A percentile compares a stretch with the other conserved stretches of the same genome.
phyloP scores from a whole-genome alignment of 495 filamentous ascomycete genomes.

The Penicillium canescens region DNA sequence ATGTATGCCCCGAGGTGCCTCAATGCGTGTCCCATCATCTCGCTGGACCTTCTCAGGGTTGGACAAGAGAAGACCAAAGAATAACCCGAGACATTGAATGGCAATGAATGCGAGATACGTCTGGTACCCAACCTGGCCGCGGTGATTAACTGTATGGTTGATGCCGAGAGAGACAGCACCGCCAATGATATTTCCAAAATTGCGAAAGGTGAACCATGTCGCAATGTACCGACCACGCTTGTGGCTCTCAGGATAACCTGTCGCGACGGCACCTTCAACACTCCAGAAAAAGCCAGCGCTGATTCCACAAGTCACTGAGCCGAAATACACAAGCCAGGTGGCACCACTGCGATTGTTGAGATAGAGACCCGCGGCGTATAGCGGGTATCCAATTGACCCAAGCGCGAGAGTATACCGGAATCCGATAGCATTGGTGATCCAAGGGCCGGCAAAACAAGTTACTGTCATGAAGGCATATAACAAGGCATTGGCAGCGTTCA shows the following conservation, averaged over 20 bases:
- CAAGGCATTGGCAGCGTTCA: conserved; percentile 57
- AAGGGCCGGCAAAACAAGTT: conserved; percentile 19
- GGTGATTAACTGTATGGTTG: conserved; percentile 45
- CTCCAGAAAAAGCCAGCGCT: conserved; percentile 55
- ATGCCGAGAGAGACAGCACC: conserved; percentile 53
- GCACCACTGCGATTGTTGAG: conserved; percentile 56
- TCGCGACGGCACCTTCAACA: conserved; percentile 54
- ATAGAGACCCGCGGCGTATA: conserved; percentile 56
- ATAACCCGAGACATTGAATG: conserved; percentile 50
- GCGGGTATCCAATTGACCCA: conserved; percentile 54
- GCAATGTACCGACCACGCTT: conserved; percentile 55
- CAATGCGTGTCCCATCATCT: conserved; percentile 39
- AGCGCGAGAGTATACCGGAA: conserved; percentile 50
- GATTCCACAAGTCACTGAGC: conserved; percentile 53
- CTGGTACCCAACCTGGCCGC: conserved; percentile 52
- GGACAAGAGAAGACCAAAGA: conserved; percentile 49
- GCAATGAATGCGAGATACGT: conserved; percentile 55
- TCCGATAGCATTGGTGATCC: conserved; percentile 37
- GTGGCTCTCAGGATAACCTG: conserved; percentile 53
- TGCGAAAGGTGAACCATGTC: conserved; percentile 56
- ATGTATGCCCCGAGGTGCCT: conserved; percentile 38
- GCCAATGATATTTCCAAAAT: conserved; percentile 55
- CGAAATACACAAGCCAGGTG: conserved; percentile 56
- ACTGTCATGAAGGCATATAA: conserved; percentile 35
- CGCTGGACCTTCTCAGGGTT: conserved; percentile 55